Evolutionary conservation across 1,284 basidiomycete species (phyloP).

Genomic region (Cystobasidium pallidum): DNA sequence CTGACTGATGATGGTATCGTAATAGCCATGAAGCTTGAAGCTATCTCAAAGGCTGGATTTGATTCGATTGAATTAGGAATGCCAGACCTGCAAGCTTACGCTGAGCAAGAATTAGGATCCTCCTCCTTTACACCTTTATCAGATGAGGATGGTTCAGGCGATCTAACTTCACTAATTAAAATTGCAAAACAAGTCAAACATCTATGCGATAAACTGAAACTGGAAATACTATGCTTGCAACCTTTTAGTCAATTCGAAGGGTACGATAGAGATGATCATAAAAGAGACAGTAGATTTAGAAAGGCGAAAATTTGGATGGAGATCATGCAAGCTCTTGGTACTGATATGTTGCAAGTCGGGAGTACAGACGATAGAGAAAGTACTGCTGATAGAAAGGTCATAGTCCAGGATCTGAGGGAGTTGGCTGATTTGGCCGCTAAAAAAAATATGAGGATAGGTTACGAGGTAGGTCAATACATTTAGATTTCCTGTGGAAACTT

Average conservation of each 20-base stretch:
- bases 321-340: conserved; percentile 40
- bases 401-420: conserved; percentile 41
- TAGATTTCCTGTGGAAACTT: too few relatives aligned
- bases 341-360: conserved; percentile 44
- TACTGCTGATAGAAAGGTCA: conserved; percentile 28
- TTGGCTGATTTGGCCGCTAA: conserved; percentile 42
- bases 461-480: conserved; percentile 45
- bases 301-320: conserved; percentile 45
- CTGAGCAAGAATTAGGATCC: conserved; percentile 19
- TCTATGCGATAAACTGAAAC: conserved; percentile 20
- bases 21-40: conserved; percentile 41
- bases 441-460: conserved; percentile 43
- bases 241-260: conserved; percentile 47
- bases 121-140: conserved; percentile 31
- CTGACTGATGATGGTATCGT: neutral
- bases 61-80: conserved; percentile 49
- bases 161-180: conserved; percentile 16
- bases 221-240: conserved; percentile 43
- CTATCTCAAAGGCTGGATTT: conserved; percentile 48
- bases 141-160: conserved; percentile 37
- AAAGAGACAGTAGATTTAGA: conserved; percentile 32
- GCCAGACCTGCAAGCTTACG: conserved; percentile 48
- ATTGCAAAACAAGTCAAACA: conserved; percentile 41
- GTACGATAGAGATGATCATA: conserved; percentile 34
- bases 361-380: conserved; percentile 34